phyloP scores from a whole-genome alignment of 345 rosid genomes.

The Sonneratia caseolaris region DNA sequence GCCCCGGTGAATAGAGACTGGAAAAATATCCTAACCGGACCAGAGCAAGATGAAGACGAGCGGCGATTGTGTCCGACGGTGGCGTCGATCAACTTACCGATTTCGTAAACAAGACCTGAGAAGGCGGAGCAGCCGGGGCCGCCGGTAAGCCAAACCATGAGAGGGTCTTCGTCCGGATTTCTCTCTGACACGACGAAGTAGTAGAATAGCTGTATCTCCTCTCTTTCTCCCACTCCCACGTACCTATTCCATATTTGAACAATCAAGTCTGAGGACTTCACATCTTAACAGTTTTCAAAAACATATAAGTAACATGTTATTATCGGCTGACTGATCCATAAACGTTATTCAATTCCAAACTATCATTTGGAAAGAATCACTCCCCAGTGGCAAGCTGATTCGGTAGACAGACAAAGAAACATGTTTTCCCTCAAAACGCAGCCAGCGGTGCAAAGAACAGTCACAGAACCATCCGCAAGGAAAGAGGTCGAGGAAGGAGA shows the following conservation, averaged over 20 bases:
- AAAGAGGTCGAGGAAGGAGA: background rate
- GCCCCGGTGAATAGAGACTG: background rate
- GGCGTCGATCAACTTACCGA: constrained; percentile 26
- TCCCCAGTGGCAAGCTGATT: too few relatives aligned
- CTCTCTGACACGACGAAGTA: constrained; percentile 56
- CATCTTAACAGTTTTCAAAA: too few relatives aligned
- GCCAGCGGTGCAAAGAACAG: too few relatives aligned
- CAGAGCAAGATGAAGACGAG: background rate
- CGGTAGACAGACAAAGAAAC: too few relatives aligned
- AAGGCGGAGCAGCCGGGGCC: constrained; percentile 69
- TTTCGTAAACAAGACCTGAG: constrained; percentile 34
- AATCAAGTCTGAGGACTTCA: too few relatives aligned
- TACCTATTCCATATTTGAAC: constrained; percentile 20
- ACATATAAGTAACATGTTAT: too few relatives aligned
- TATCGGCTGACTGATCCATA: too few relatives aligned
- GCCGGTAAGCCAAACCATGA: constrained; percentile 68
- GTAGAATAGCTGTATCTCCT: constrained; percentile 44
- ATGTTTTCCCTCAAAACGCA: too few relatives aligned
- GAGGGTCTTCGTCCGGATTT: constrained; percentile 36
- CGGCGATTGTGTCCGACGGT: background rate
- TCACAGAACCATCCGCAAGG: too few relatives aligned
- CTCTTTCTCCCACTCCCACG: constrained; percentile 43
- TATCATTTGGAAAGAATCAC: too few relatives aligned
- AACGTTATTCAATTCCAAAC: too few relatives aligned
- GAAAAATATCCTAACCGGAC: background rate